Base-by-base conservation (phyloP, 2,329 filamentous ascomycete species). In the Sporothrix variecibatus region DNA sequence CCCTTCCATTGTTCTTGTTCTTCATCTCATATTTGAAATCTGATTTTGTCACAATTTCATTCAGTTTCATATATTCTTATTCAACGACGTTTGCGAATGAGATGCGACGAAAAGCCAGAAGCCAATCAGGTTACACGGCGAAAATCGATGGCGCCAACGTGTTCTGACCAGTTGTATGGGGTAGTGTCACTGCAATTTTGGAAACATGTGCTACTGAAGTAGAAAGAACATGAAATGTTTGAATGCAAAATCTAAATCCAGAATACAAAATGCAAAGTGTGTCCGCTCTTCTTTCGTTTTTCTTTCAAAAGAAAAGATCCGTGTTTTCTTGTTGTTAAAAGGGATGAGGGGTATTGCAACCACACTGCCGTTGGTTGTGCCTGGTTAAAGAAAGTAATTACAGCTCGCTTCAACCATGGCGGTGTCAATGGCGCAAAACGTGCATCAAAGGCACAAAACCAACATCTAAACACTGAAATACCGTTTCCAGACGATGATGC, bases 121-220 rank as follows among this genome's bases (percentile, higher is more conserved):
- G 62, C 62, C 62, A 67, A 67, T 67, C 62, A 67, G 62, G 38
- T 67, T 67, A 67, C 38, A 67, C 62, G 62, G 38, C 38, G 62
- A 46, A 43, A 17, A 17, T 9, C 38, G 12, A 17, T 20, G 34
- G 38, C n/a, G 62, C 6, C 38, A 46, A 67, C 31, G 38, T 67
- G 38, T n/a, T 40, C 38, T 12, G 38, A 26, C 26, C 60, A 64
- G n/a, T 31, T 40, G 60, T n/a, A 38, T 17, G 7, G 7, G 11
- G 15, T 49, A 20, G 43, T 20, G 15, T 17, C 12, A 20, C n/a
- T n/a, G n/a, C n/a, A n/a, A n/a, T 20, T 49, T 49, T 49, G 43
- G 15, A 20, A 56, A 56, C 51, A 28, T 23, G 1, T 11, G 11
- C 51, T 26, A 28, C 17, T 28, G 51, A 26, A 56, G 46, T 53